Evolutionary conservation across 2,329 filamentous ascomycete genomes (phyloP).

Genomic region (Aureobasidium sp.): DNA sequence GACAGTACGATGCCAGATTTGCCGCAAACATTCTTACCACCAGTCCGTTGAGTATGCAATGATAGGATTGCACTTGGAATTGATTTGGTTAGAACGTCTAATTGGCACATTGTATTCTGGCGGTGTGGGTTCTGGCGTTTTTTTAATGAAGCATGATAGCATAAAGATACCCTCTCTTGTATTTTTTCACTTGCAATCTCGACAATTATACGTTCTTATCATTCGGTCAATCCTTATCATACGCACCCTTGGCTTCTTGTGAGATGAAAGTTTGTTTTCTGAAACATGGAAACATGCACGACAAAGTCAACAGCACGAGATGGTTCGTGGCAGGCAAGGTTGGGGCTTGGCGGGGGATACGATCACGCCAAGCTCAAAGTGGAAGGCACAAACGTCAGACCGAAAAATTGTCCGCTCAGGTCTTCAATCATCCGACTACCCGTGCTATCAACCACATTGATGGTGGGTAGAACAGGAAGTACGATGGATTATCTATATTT

Average conservation of each 20-base stretch:
- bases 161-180: conserved; percentile 9
- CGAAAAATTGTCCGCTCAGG: not conserved
- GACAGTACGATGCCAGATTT: conserved; percentile 7
- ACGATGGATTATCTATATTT: not conserved
- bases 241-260: not conserved
- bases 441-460: not conserved
- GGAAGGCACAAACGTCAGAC: conserved; percentile 2
- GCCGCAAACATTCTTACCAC: not conserved
- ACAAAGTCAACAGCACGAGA: conserved; percentile 4
- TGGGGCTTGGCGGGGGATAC: not conserved
- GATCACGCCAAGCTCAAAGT: conserved; percentile 3
- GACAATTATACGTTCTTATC: not conserved
- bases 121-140: not conserved
- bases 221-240: not conserved
- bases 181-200: not conserved
- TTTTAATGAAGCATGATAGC: conserved; percentile 5
- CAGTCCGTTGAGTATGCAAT: not conserved
- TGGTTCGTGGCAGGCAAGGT: conserved; percentile 1
- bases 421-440: not conserved
- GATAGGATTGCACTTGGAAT: not conserved
- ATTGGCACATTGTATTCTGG: not conserved
- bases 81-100: not conserved
- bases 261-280: not conserved
- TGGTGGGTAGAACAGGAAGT: not conserved
- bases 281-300: conserved; percentile 12